phyloP scores from a whole-genome alignment of 2,329 filamentous ascomycete species.

The Kalaharituber pfeilii region DNA sequence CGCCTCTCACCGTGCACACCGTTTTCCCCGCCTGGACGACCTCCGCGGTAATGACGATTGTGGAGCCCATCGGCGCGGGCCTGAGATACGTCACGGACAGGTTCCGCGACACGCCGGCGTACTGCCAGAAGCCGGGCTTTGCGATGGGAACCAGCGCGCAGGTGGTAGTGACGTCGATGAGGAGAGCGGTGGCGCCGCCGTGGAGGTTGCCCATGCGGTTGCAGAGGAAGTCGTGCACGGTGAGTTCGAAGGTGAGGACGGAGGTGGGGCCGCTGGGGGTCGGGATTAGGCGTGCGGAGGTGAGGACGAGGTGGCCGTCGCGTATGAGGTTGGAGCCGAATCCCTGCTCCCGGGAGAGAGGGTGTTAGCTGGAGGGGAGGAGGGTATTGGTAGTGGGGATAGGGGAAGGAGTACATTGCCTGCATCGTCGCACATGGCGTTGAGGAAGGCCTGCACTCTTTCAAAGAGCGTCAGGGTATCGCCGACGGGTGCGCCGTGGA shows the following conservation, averaged over 20 bases:
- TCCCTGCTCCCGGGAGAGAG: neutral
- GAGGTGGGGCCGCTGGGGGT: slow-evolving; percentile 6
- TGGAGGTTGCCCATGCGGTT: slow-evolving; percentile 41
- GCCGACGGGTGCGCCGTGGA: neutral
- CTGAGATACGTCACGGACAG: slow-evolving; percentile 51
- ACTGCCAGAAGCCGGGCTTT: slow-evolving; percentile 42
- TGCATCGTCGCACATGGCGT: neutral
- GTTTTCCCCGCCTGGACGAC: slow-evolving; percentile 40
- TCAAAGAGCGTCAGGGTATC: neutral
- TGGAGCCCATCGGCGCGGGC: slow-evolving; percentile 38
- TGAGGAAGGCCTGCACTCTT: neutral
- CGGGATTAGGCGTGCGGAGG: neutral
- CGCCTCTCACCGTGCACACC: slow-evolving; percentile 37
- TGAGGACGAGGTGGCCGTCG: slow-evolving; percentile 11
- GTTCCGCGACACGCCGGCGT: slow-evolving; percentile 46
- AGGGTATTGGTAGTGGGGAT: slow-evolving; percentile 3
- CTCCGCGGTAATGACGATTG: slow-evolving; percentile 39
- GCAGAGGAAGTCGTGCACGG: slow-evolving; percentile 30
- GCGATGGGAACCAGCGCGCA: slow-evolving; percentile 40
- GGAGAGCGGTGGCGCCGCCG: slow-evolving; percentile 45
- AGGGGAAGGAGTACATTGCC: neutral
- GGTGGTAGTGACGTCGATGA: slow-evolving; percentile 51
- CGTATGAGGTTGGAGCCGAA: neutral
- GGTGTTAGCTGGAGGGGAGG: slow-evolving; percentile 5
- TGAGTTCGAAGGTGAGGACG: neutral